These are phyloP conservation scores for Rhizopus delemar DNA, from an alignment of 371 early-diverging fungal species.

Conservation along the genomic window DNA sequence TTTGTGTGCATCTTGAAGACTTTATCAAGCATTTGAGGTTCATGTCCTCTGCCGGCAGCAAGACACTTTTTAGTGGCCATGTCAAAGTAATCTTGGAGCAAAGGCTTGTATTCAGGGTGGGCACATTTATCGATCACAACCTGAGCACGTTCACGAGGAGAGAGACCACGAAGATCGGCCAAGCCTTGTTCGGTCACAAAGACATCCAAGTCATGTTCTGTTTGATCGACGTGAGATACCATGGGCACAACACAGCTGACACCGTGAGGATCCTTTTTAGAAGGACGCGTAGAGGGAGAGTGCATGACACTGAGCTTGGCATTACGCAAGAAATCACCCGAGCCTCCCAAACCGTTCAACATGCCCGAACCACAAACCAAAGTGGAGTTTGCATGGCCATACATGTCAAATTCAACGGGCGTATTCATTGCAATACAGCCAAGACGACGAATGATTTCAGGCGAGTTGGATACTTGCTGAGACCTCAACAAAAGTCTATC, in stretches of 20 bases:
- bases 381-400: constrained; percentile 58
- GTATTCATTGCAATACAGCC: constrained; percentile 64
- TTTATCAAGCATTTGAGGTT: constrained; percentile 59
- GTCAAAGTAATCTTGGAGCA: constrained; percentile 55
- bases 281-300: constrained; percentile 54
- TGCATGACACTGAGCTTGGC: constrained; percentile 56
- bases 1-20: constrained; percentile 61
- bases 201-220: constrained; percentile 57
- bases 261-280: constrained; percentile 52
- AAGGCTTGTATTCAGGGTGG: constrained; percentile 54
- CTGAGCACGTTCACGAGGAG: constrained; percentile 56
- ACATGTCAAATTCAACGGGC: constrained; percentile 59
- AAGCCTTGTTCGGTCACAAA: constrained; percentile 59
- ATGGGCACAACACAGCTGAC: constrained; percentile 56
- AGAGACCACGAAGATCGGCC: constrained; percentile 56
- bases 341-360: constrained; percentile 59
- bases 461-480: constrained; percentile 58
- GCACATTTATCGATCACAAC: constrained; percentile 56
- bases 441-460: constrained; percentile 55
- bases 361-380: constrained; percentile 56
- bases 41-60: constrained; percentile 51
- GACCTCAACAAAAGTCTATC: constrained; percentile 52
- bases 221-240: constrained; percentile 54
- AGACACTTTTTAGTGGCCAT: constrained; percentile 54
- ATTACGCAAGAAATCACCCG: constrained; percentile 56